phyloP scores from a whole-genome alignment of 78 protist genomes.

The Polysphondylium violaceum region DNA sequence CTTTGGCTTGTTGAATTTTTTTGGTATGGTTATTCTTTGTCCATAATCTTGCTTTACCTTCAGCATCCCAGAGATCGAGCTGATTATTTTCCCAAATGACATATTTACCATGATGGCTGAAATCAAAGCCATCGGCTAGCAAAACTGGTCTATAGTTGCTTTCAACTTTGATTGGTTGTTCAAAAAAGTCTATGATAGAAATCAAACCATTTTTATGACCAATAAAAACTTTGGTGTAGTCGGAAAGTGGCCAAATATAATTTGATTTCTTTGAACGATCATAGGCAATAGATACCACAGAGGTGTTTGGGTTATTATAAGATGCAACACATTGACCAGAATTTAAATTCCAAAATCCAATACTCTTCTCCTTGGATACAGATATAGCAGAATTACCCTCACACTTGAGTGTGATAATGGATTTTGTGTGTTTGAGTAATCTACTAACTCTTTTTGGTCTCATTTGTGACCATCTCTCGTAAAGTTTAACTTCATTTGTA shows the following conservation, averaged over 20 bases:
- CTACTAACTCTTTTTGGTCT: slow-evolving; percentile 17
- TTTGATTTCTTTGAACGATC: slow-evolving; percentile 21
- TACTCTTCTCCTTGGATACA: slow-evolving; percentile 2
- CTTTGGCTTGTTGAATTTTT: slow-evolving; percentile 35
- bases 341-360: slow-evolving; percentile 49
- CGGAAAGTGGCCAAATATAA: slow-evolving; percentile 69
- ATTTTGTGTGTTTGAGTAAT: slow-evolving; percentile 8
- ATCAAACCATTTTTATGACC: slow-evolving; percentile 62
- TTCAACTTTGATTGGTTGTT: neutral
- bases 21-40: slow-evolving; percentile 19
- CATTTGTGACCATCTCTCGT: slow-evolving; percentile 16
- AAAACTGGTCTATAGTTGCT: neutral
- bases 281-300: slow-evolving; percentile 38
- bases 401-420: slow-evolving; percentile 1
- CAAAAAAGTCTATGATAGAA: slow-evolving; percentile 13
- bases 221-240: slow-evolving; percentile 38
- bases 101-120: slow-evolving; percentile 22
- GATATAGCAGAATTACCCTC: slow-evolving; percentile 57
- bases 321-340: slow-evolving; percentile 39
- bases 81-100: slow-evolving; percentile 25
- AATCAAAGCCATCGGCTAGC: slow-evolving; percentile 71
- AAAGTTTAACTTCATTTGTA: slow-evolving; percentile 3
- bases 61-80: slow-evolving; percentile 64
- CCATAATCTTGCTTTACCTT: slow-evolving; percentile 16
- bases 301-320: neutral